Evolutionary conservation across 2,329 filamentous ascomycete species (phyloP).

Genomic region (Aureobasidium pullulans): DNA sequence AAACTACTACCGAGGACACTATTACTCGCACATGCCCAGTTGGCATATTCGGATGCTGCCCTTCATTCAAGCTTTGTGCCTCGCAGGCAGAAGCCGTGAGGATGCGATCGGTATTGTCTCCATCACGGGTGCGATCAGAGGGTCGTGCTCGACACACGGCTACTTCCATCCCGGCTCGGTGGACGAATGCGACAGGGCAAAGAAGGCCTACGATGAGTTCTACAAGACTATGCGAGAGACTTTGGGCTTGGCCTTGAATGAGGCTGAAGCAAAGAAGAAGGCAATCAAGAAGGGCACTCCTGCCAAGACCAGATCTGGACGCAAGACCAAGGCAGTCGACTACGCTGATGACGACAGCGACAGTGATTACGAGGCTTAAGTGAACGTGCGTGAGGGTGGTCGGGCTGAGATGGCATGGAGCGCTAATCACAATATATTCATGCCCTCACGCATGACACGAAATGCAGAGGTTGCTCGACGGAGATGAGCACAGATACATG

Average conservation of each 20-base stretch:
- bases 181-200: background rate
- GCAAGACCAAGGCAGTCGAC: constrained; percentile 1
- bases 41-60: background rate
- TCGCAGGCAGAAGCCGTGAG: background rate
- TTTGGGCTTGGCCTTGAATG: background rate
- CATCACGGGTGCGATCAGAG: background rate
- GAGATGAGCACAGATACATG: no score
- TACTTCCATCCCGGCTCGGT: background rate
- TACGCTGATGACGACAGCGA: background rate
- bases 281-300: background rate
- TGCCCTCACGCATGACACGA: background rate
- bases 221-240: background rate
- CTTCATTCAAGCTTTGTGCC: background rate
- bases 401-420: background rate
- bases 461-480: no score
- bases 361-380: background rate
- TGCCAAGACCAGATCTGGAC: background rate
- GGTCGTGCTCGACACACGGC: background rate
- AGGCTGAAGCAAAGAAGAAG: background rate
- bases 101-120: background rate
- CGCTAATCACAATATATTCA: background rate
- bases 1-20: background rate
- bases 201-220: background rate
- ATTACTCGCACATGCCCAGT: background rate
- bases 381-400: no score